phyloP scores from a whole-genome alignment of 257 asterid species.

The Solanum paucissectum region DNA sequence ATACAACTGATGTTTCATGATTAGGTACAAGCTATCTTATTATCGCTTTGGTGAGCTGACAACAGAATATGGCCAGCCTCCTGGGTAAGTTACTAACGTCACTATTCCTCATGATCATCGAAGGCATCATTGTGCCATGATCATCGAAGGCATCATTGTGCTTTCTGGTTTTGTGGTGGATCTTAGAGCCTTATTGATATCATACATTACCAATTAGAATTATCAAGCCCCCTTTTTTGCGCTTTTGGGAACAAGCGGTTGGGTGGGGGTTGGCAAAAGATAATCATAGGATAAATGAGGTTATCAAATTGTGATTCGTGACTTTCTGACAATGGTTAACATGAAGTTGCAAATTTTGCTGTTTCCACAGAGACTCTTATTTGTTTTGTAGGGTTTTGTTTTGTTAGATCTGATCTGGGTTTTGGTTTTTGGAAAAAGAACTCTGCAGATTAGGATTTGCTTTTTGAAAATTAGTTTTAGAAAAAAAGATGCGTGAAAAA shows the following conservation, averaged over 20 bases:
- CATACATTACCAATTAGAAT: not conserved
- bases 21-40: constrained; percentile 90
- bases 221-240: not conserved
- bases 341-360: not conserved
- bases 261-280: not conserved
- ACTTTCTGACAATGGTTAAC: not conserved
- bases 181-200: not conserved
- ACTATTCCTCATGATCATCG: not conserved
- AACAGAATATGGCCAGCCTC: constrained; percentile 90
- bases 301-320: not conserved
- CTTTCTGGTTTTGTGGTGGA: not conserved
- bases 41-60: constrained; percentile 96
- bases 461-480: not conserved
- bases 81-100: constrained; percentile 56
- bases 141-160: not conserved
- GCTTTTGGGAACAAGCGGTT: not conserved
- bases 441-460: not conserved
- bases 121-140: not conserved
- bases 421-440: not conserved
- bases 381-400: not conserved
- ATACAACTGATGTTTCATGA: constrained; percentile 4
- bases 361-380: not conserved
- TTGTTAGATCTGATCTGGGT: not conserved
- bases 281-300: not conserved
- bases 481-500: not conserved